Evolutionary conservation across 148 eudicot species (phyloP), one percentile per base, ranked within the genome.

Genomic region (Oxyria digyna): DNA sequence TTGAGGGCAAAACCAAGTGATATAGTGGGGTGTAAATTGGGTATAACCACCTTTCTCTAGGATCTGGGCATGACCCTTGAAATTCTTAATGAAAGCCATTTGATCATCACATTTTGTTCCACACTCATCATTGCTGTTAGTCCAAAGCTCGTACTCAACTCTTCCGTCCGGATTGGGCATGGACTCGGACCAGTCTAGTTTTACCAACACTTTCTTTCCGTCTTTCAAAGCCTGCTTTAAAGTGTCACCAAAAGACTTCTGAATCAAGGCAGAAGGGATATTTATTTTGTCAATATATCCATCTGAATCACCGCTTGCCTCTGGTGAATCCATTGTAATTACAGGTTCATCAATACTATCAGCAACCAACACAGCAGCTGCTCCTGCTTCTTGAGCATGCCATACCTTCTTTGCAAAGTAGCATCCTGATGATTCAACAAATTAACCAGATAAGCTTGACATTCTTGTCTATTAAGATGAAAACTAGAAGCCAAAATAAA

Each of bases 81-180:
- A 94, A 49, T 88, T 80, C 68, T 84, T 94, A 6, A 94, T 68
- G 74, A 94, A 94, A 27, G 81, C 75, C 82, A 88, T 87, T 69
- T 94, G 99, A 71, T 94, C 99, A 35, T 94, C 90, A 48, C 99
- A 94, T 13, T 95, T 88, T 15, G 57, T 42, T 1, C 99, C 99
- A 75, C 99, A 94, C 82, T 94, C 99, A 18, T 94, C 99, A 24
- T 94, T 94, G 81, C 97, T 89, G 45, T 94, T 94, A 4, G 99
- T 94, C 99, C 99, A 94, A 13, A 91, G 73, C 78, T 94, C 97
- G 35, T 90, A 59, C 38, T 59, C 65, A 29, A 59, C 65, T 29
- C 65, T 59, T 6, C 65, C 65, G 31, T 59, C 65, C 0, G 99
- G 99, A 77, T 94, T 89, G 20, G 99, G 99, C 91, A 94, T 79